phyloP scores from a whole-genome alignment of 192 early-diverging fungal genomes.

The Coemansia sp. region DNA sequence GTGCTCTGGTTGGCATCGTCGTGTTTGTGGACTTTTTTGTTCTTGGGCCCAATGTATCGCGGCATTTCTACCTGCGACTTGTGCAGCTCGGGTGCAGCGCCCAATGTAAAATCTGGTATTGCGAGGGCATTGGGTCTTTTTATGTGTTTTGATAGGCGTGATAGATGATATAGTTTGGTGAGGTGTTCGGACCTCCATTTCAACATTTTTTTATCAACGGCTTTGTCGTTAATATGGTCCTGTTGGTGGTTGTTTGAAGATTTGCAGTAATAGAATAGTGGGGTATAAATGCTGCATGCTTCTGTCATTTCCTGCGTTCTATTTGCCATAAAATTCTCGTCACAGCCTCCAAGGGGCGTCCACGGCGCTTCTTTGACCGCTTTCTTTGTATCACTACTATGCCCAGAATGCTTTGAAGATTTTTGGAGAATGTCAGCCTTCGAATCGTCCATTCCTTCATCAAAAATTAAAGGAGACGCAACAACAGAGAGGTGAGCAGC shows the following conservation, averaged over 20 bases:
- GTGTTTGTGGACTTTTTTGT: not conserved
- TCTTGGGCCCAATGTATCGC: not conserved
- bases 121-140: not conserved
- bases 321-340: not conserved
- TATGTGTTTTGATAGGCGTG: not conserved
- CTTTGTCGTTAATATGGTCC: not conserved
- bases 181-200: not conserved
- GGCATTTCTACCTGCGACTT: not conserved
- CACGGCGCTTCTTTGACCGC: not conserved
- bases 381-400: not conserved
- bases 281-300: not conserved
- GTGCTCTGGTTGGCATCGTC: not conserved
- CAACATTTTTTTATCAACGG: not conserved
- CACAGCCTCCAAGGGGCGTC: not conserved
- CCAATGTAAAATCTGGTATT: not conserved
- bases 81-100: not conserved
- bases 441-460: not conserved
- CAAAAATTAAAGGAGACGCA: not conserved
- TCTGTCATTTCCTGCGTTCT: not conserved
- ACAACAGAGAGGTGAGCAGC: not conserved
- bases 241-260: not conserved
- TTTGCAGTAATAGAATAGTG: not conserved
- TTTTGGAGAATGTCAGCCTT: not conserved
- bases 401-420: not conserved
- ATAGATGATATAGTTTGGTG: not conserved